Conservation (phyloP, 192 early-diverging fungal species). For the Coemansia sp. region DNA sequence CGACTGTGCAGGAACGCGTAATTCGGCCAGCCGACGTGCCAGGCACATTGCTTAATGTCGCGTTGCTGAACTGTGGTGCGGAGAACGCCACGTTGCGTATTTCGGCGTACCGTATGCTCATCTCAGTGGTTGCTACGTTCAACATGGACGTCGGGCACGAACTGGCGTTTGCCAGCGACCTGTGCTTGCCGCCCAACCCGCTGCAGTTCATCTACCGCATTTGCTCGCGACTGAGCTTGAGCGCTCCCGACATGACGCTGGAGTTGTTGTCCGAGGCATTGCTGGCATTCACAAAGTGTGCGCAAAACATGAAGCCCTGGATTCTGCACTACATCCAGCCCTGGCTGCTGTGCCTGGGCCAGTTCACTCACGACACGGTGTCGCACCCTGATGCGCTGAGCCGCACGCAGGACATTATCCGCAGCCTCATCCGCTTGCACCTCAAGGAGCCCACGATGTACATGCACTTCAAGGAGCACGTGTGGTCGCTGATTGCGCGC, state of each 20-base stretch:
- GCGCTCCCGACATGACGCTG: conserved; percentile 77
- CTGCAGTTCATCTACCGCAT: conserved; percentile 80
- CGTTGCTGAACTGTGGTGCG: conserved; percentile 84
- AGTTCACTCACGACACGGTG: conserved; percentile 55
- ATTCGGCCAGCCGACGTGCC: conserved; percentile 89
- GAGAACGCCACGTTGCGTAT: conserved; percentile 78
- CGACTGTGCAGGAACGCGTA: conserved; percentile 68
- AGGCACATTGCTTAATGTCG: conserved; percentile 89
- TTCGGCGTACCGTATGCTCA: conserved; percentile 90
- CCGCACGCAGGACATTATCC: conserved; percentile 73
- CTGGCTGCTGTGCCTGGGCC: conserved; percentile 80
- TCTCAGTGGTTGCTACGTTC: conserved; percentile 76
- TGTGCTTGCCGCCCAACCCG: conserved; percentile 90
- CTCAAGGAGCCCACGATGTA: conserved; percentile 84
- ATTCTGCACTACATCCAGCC: conserved; percentile 89
- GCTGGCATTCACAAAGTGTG: conserved; percentile 76
- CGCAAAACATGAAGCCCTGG: conserved; percentile 70
- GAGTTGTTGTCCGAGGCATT: conserved; percentile 88
- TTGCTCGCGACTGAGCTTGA: conserved; percentile 75
- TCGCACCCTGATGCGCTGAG: conserved; percentile 40
- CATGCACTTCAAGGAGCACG: conserved; percentile 76
- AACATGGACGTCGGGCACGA: conserved; percentile 82
- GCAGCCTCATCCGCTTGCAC: conserved; percentile 78
- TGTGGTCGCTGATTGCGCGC: conserved; percentile 79
- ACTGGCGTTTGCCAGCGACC: conserved; percentile 73